Percentiles rank a stretch among this genome's conserved stretches.
Evolutionary conservation across 2,329 filamentous ascomycete genomes (phyloP).

Genomic region (Verticillium zaregamsianum): DNA sequence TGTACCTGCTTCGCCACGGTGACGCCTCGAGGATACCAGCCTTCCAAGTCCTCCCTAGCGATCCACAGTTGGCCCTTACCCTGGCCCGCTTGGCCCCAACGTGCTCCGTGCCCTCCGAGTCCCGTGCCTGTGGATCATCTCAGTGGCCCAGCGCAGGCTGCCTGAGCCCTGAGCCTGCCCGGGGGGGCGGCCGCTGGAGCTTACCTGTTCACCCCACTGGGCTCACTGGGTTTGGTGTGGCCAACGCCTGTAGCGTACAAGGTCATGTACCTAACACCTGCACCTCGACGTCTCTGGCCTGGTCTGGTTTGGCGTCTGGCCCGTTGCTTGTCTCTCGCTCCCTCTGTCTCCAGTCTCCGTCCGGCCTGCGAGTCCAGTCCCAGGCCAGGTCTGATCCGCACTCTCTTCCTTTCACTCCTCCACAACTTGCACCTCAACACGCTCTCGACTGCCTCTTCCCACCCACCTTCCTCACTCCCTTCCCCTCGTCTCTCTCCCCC

Average conservation of each 20-base stretch:
- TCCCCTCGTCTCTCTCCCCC: conserved; percentile 7
- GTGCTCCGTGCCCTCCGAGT: neutral
- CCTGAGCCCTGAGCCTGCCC: neutral
- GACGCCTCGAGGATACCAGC: neutral
- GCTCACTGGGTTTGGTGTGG: neutral
- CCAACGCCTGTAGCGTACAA: neutral
- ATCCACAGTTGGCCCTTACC: neutral
- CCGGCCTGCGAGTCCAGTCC: neutral
- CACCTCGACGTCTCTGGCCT: neutral
- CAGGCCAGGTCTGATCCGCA: neutral
- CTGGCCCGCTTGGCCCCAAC: neutral
- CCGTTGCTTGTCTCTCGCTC: neutral
- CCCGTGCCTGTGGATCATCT: neutral
- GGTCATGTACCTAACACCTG: neutral
- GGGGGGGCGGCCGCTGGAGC: neutral
- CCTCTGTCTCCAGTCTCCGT: neutral
- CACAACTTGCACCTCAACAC: neutral
- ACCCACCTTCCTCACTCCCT: neutral
- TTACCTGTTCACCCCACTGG: neutral
- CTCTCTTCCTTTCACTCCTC: neutral
- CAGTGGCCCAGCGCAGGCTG: neutral
- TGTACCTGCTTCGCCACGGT: neutral
- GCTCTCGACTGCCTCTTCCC: neutral
- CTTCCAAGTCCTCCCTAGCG: neutral
- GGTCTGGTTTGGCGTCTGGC: neutral